phyloP scores from a whole-genome alignment of 495 filamentous ascomycete species.

The Neurospora hispaniola region DNA sequence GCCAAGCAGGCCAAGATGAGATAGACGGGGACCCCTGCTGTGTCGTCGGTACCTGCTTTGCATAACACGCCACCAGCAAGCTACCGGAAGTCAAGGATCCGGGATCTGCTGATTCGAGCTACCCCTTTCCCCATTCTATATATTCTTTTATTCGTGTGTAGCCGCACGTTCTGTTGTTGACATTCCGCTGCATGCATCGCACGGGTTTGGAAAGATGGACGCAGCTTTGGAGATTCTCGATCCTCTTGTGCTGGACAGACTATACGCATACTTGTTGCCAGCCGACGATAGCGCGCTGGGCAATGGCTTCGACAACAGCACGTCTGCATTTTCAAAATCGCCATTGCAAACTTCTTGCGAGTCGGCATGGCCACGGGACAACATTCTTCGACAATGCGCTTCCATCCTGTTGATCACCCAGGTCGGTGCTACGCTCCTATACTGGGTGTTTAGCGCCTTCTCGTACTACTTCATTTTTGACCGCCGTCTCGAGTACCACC shows the following conservation, averaged over 20 bases:
- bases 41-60: neutral
- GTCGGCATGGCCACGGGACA: conserved; percentile 14
- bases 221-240: conserved; percentile 11
- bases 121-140: neutral
- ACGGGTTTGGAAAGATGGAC: conserved; percentile 5
- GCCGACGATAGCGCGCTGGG: neutral
- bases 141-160: neutral
- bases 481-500: conserved; percentile 15
- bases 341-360: neutral
- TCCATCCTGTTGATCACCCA: conserved; percentile 13
- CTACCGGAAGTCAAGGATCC: neutral
- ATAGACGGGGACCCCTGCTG: neutral
- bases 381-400: conserved; percentile 11
- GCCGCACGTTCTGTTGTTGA: neutral
- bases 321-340: neutral
- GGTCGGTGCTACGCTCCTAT: conserved; percentile 9
- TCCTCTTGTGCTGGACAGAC: conserved; percentile 13
- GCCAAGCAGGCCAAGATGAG: neutral
- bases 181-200: neutral
- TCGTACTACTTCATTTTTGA: conserved; percentile 15
- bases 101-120: neutral
- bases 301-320: neutral
- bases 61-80: neutral
- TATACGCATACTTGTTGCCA: conserved; percentile 12
- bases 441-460: conserved; percentile 13